Evolutionary conservation across 176 grass and related monocot species (phyloP).

Genomic region (Poa pratensis): DNA sequence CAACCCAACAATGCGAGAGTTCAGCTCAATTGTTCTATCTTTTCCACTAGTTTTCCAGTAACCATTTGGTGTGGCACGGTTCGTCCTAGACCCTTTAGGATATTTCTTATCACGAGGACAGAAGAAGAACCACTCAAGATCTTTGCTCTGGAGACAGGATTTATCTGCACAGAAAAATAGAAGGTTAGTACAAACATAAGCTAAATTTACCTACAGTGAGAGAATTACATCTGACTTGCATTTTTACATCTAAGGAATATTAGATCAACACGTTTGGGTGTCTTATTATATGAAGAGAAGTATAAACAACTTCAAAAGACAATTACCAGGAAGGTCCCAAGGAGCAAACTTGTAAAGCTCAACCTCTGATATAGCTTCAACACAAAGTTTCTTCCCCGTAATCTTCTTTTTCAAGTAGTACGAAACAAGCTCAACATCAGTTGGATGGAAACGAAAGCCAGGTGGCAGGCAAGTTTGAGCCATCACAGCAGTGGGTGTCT

Average conservation of each 20-base stretch:
- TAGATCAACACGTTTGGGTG: neutral
- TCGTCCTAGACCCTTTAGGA: conserved; percentile 71
- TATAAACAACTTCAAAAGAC: neutral
- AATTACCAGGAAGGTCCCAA: conserved; percentile 93
- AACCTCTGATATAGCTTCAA: conserved; percentile 74
- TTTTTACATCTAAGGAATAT: neutral
- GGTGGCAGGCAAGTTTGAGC: conserved; percentile 69
- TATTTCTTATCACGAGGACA: conserved; percentile 86
- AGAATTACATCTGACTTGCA: neutral
- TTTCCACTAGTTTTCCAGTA: conserved; percentile 98
- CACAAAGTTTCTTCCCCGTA: conserved; percentile 67
- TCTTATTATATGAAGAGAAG: neutral
- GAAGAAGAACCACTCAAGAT: conserved; percentile 97
- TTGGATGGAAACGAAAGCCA: conserved; percentile 94
- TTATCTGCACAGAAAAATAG: conserved; percentile 51
- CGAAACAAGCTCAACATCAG: conserved; percentile 82
- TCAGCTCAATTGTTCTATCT: conserved; percentile 69
- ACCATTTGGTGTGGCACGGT: conserved; percentile 83
- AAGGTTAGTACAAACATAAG: neutral
- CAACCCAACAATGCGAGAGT: conserved; percentile 65
- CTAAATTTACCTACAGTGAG: neutral
- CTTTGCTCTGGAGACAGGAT: conserved; percentile 68
- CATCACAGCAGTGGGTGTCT: conserved; percentile 49
- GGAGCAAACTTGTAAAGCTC: conserved; percentile 92
- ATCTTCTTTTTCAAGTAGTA: conserved; percentile 96